Conservation (phyloP, 306 rosid species). For the Pterocarpus macrocarpus region DNA sequence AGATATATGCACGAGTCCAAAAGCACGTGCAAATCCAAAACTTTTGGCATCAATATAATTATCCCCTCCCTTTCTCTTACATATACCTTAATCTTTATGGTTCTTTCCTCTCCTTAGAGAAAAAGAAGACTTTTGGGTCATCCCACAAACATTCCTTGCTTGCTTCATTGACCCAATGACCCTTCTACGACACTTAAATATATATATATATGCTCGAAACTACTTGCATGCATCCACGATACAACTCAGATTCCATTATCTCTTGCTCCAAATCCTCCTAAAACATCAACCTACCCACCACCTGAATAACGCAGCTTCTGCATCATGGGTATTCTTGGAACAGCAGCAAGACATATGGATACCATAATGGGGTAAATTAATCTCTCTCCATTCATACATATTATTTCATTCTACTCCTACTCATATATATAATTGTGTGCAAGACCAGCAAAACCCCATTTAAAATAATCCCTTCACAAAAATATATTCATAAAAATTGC, state of each 20-base stretch:
- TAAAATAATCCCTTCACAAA: neutral
- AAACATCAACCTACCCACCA: neutral
- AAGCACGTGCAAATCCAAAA: slow-evolving; percentile 35
- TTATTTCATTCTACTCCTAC: neutral
- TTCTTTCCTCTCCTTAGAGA: slow-evolving; percentile 55
- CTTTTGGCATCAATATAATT: slow-evolving; percentile 11
- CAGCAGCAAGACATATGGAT: slow-evolving; percentile 78
- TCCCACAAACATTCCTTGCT: slow-evolving; percentile 61
- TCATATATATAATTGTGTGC: neutral
- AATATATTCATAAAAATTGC: neutral
- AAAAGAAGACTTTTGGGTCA: slow-evolving; percentile 64
- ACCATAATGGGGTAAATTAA: slow-evolving; percentile 70
- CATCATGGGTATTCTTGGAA: slow-evolving; percentile 78
- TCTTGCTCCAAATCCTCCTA: slow-evolving; percentile 21
- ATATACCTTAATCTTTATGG: slow-evolving; percentile 13
- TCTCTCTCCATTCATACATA: slow-evolving; percentile 15
- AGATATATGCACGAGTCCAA: slow-evolving; percentile 1
- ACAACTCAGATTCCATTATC: slow-evolving; percentile 28
- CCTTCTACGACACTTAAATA: neutral
- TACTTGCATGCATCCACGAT: slow-evolving; percentile 33
- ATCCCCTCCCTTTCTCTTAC: neutral
- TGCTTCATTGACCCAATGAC: slow-evolving; percentile 38
- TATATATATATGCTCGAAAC: neutral
- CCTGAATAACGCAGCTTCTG: slow-evolving; percentile 18
- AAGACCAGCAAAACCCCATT: neutral